phyloP scores from a whole-genome alignment of 345 rosid genomes.

The Brassica cretica region DNA sequence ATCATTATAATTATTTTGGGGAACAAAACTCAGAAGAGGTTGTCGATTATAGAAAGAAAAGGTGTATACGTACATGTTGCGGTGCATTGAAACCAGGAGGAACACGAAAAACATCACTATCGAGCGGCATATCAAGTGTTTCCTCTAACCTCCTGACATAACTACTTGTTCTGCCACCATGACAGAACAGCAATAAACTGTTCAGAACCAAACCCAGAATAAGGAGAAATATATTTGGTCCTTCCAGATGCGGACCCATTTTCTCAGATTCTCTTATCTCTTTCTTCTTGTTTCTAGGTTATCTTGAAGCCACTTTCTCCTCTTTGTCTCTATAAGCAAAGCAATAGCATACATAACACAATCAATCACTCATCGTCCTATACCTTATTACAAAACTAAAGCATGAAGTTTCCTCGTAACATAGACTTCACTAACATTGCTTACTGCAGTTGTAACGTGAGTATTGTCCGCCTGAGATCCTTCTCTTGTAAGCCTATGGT shows the following conservation, averaged over 20 bases:
- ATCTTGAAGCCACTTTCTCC: constrained; percentile 88
- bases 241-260: constrained; percentile 19
- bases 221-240: constrained; percentile 19
- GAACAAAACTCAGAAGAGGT: background rate
- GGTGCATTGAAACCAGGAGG: constrained; percentile 89
- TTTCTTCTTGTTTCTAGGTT: constrained; percentile 35
- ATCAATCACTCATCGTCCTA: constrained; percentile 14
- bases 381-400: constrained; percentile 4
- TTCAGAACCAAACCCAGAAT: constrained; percentile 44
- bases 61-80: constrained; percentile 56
- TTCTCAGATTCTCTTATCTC: background rate
- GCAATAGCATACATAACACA: background rate
- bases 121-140: constrained; percentile 70
- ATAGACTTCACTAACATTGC: background rate
- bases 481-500: background rate
- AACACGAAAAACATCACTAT: constrained; percentile 64
- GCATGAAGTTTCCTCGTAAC: background rate
- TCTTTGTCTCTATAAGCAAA: constrained; percentile 63
- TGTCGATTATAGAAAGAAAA: background rate
- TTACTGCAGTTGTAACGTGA: background rate
- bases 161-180: constrained; percentile 70
- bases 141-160: constrained; percentile 56
- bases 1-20: background rate
- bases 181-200: constrained; percentile 40
- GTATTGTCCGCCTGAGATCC: background rate